Percentiles rank a stretch among this genome's conserved stretches.
phyloP scores from a whole-genome alignment of 306 rosid species.

The Rubus idaeus region DNA sequence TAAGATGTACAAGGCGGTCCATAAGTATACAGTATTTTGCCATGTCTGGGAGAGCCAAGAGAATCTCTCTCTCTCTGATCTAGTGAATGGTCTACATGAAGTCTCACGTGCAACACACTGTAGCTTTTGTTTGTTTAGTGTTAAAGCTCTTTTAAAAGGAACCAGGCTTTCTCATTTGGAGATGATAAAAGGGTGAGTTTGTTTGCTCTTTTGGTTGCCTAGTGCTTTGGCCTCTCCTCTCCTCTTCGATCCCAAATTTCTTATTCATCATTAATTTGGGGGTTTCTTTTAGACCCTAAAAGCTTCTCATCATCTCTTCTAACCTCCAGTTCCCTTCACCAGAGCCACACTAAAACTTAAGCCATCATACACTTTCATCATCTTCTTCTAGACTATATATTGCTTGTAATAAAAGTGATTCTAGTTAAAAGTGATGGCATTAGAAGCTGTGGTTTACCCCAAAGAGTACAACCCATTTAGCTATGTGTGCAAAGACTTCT shows the following conservation, averaged over 20 bases:
- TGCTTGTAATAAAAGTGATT: neutral
- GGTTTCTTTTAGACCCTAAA: constrained; percentile 8
- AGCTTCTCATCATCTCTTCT: constrained; percentile 7
- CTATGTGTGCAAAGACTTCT: constrained; percentile 33
- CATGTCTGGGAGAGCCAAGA: constrained; percentile 14
- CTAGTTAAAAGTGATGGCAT: constrained; percentile 34
- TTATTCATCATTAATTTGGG: neutral
- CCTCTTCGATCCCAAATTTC: constrained; percentile 10
- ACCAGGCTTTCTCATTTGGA: constrained; percentile 27
- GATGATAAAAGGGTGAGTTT: constrained; percentile 46
- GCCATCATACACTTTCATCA: constrained; percentile 3
- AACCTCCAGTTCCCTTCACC: neutral
- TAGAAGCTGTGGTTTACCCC: constrained; percentile 51
- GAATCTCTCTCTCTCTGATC: constrained; percentile 40
- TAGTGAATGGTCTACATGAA: constrained; percentile 42
- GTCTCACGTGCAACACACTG: constrained; percentile 64
- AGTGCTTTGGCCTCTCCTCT: constrained; percentile 19
- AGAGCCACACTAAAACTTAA: neutral
- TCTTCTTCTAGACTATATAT: neutral
- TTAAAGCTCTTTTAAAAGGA: constrained; percentile 21
- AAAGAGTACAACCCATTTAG: constrained; percentile 34
- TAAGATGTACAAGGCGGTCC: neutral
- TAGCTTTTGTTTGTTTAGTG: constrained; percentile 40
- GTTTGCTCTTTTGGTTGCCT: constrained; percentile 43
- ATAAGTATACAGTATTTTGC: neutral